Conservation (phyloP, 1,284 basidiomycete genomes). For the Calocybe gambosa region DNA sequence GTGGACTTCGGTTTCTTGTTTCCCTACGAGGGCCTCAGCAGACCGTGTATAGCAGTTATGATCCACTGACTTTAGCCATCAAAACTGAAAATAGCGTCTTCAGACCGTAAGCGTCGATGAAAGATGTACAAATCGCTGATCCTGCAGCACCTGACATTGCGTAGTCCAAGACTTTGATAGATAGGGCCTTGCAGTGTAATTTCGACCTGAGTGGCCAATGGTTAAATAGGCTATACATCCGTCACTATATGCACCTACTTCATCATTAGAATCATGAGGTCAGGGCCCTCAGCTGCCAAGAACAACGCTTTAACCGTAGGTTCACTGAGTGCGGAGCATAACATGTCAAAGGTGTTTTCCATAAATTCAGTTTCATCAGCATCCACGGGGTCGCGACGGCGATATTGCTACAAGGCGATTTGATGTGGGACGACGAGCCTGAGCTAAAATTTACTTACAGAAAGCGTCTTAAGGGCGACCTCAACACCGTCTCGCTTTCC, state of each 20-base stretch:
- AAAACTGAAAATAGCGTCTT: conserved; percentile 87
- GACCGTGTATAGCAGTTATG: background rate
- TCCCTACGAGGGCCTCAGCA: conserved; percentile 25
- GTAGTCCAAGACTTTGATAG: conserved; percentile 89
- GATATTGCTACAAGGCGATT: conserved; percentile 65
- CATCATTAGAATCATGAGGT: conserved; percentile 96
- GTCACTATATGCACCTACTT: conserved; percentile 48
- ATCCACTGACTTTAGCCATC: conserved; percentile 82
- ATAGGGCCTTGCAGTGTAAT: conserved; percentile 68
- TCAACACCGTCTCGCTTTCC: conserved; percentile 79
- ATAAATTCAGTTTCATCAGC: conserved; percentile 94
- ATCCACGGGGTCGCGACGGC: conserved; percentile 75
- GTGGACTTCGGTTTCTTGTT: conserved; percentile 56
- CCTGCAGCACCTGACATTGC: conserved; percentile 84
- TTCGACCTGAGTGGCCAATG: conserved; percentile 51
- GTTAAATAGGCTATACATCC: conserved; percentile 2
- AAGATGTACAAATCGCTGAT: conserved; percentile 71
- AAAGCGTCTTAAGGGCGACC: conserved; percentile 66
- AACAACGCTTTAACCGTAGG: conserved; percentile 77
- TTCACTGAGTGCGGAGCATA: conserved; percentile 81
- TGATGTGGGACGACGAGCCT: background rate
- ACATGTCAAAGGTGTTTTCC: conserved; percentile 90
- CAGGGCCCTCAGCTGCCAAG: conserved; percentile 87
- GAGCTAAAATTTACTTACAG: conserved; percentile 50
- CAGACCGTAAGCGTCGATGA: conserved; percentile 84